Evolutionary conservation across 257 asterid genomes (phyloP).

Genomic region (Solanum etuberosum): DNA sequence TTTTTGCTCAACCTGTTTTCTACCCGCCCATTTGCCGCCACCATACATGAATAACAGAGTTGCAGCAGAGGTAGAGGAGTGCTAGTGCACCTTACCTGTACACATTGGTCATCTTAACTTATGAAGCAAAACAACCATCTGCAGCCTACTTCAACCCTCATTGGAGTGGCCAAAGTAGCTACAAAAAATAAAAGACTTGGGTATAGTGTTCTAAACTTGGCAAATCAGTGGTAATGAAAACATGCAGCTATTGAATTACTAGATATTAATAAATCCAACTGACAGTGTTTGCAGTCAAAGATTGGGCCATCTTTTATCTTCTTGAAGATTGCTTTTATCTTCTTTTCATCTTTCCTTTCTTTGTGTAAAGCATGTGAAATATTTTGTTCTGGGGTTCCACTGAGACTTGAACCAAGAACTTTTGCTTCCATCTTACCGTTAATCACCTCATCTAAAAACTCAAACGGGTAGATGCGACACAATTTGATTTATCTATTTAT

Average conservation of each 20-base stretch:
- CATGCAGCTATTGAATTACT: neutral
- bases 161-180: neutral
- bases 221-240: neutral
- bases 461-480: neutral
- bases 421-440: neutral
- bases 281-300: neutral
- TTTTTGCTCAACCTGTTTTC: neutral
- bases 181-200: neutral
- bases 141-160: neutral
- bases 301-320: neutral
- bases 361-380: neutral
- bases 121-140: neutral
- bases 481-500: neutral
- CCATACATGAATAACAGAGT: neutral
- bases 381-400: neutral
- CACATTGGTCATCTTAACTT: neutral
- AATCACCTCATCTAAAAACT: neutral
- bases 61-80: neutral
- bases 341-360: neutral
- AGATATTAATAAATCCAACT: neutral
- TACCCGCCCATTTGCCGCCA: neutral
- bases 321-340: neutral
- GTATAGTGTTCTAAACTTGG: neutral
- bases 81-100: neutral
- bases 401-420: neutral